Percentiles rank a stretch among this genome's conserved stretches.
Conservation (phyloP, 2,329 filamentous ascomycete species). For the Colletotrichum trifolii region DNA sequence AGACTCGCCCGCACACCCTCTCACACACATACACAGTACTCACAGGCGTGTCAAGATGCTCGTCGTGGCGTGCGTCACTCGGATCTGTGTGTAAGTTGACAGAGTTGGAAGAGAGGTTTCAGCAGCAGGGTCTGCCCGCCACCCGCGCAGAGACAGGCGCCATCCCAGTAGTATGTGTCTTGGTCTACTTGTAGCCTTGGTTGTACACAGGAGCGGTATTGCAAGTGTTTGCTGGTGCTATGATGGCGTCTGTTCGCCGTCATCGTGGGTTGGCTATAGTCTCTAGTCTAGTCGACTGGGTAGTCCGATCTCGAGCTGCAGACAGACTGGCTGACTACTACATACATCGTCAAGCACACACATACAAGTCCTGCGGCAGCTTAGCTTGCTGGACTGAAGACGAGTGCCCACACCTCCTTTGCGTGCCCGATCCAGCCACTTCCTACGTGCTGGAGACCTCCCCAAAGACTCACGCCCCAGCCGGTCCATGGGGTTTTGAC, state of each 20-base stretch:
- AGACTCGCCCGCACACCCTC: neutral
- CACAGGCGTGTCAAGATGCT: constrained; percentile 18
- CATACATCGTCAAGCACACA: neutral
- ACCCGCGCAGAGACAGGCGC: constrained; percentile 21
- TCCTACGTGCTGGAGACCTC: constrained; percentile 1
- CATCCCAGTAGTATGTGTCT: neutral
- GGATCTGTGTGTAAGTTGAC: constrained; percentile 36
- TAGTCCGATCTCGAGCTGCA: constrained; percentile 13
- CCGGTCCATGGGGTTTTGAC: constrained; percentile 19
- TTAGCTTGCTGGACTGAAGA: neutral
- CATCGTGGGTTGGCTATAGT: constrained; percentile 1
- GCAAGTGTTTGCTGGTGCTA: neutral
- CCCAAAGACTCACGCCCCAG: constrained; percentile 20
- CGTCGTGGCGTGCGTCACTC: constrained; percentile 31
- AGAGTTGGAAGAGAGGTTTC: constrained; percentile 37
- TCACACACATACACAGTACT: too few relatives aligned
- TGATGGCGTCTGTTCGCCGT: neutral
- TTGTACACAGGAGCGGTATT: neutral
- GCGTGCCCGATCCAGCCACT: constrained; percentile 23
- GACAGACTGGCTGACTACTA: neutral
- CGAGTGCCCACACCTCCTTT: neutral
- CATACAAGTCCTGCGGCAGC: neutral
- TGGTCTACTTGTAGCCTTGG: neutral
- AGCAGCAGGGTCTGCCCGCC: constrained; percentile 32
- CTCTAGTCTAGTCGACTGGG: too few relatives aligned